Evolutionary conservation across 2,329 filamentous ascomycete genomes (phyloP).

Genomic region (Aspergillus udagawae): DNA sequence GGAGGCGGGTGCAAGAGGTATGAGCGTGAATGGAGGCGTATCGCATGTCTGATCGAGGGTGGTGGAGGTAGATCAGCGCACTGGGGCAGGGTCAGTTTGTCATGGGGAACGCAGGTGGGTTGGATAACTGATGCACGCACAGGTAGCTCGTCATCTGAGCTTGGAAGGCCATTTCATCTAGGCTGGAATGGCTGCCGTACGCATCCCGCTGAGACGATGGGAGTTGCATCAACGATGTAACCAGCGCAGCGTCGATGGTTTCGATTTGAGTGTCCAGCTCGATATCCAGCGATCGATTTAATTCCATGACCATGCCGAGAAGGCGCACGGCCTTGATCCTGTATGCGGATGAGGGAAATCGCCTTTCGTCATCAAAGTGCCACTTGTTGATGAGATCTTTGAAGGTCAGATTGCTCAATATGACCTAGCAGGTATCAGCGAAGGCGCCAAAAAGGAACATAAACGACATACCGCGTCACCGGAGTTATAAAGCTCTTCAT

Average conservation of each 20-base stretch:
- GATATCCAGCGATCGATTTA: conserved; percentile 20
- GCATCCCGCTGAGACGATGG: conserved; percentile 63
- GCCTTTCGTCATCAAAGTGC: conserved; percentile 60
- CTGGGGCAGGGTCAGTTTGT: conserved; percentile 5
- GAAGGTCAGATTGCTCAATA: conserved; percentile 53
- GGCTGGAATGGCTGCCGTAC: conserved; percentile 59
- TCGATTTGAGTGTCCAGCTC: conserved; percentile 32
- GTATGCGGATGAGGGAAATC: conserved; percentile 77
- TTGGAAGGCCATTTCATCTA: conserved; percentile 57
- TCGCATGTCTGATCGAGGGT: conserved; percentile 64
- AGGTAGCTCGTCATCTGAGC: conserved; percentile 29
- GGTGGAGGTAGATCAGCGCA: conserved; percentile 64
- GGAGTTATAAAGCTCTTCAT: conserved; percentile 56
- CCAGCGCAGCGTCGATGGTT: conserved; percentile 52
- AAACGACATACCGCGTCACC: conserved; percentile 8
- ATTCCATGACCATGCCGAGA: conserved; percentile 63
- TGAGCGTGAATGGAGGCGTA: conserved; percentile 18
- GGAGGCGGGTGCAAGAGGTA: conserved; percentile 16
- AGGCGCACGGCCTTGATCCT: conserved; percentile 72
- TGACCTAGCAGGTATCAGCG: conserved; percentile 44
- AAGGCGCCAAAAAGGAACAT: background rate
- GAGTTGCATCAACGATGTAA: conserved; percentile 64
- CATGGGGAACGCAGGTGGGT: background rate
- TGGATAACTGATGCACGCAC: conserved; percentile 5
- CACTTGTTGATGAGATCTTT: conserved; percentile 51